phyloP scores from a whole-genome alignment of 1,284 basidiomycete genomes.

The Garcileccinum viscosum region DNA sequence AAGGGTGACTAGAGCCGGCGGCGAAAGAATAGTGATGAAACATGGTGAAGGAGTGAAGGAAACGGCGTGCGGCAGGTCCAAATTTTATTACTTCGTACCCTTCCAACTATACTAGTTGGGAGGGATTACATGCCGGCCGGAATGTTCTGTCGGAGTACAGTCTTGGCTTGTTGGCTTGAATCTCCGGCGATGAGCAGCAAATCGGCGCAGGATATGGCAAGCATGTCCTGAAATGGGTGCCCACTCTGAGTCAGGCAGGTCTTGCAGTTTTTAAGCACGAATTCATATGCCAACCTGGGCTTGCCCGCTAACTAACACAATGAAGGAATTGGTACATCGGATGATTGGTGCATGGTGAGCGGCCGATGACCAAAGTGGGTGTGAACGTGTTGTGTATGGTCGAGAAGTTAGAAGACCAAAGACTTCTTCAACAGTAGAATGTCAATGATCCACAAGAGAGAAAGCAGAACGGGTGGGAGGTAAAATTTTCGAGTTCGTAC shows the following conservation, averaged over 20 bases:
- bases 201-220: too few relatives aligned
- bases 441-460: background rate
- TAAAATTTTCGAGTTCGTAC: background rate
- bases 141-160: conserved; percentile 3
- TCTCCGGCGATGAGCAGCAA: too few relatives aligned
- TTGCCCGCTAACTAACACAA: too few relatives aligned
- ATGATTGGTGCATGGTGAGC: too few relatives aligned
- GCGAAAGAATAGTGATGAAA: rapidly evolving
- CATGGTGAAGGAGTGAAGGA: background rate
- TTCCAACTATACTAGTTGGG: conserved; percentile 22
- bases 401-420: background rate
- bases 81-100: conserved; percentile 3
- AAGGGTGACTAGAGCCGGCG: rapidly evolving
- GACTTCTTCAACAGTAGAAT: background rate
- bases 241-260: background rate
- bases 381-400: background rate
- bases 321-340: too few relatives aligned
- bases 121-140: background rate
- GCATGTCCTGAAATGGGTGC: background rate
- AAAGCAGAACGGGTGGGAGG: background rate
- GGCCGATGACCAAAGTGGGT: background rate
- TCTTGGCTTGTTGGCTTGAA: background rate
- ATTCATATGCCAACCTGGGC: too few relatives aligned
- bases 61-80: rapidly evolving
- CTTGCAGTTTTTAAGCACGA: background rate